phyloP scores from a whole-genome alignment of 148 eudicot genomes.

The Dysphania ambrosioides region DNA sequence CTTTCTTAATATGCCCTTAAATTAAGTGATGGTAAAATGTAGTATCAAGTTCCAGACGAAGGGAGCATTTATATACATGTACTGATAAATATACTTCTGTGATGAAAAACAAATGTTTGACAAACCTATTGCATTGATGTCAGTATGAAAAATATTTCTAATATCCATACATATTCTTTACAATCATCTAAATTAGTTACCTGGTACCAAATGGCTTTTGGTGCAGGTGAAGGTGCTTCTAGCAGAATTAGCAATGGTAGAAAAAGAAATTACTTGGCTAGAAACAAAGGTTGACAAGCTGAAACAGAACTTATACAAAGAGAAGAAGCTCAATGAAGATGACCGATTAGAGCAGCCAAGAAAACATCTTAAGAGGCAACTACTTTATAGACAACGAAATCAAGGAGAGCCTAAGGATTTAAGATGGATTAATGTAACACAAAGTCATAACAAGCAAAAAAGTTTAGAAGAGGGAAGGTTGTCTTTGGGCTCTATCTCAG shows the following conservation, averaged over 20 bases:
- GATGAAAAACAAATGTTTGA: background rate
- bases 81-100: background rate
- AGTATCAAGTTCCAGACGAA: too few relatives aligned
- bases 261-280: conserved; percentile 69
- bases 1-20: too few relatives aligned
- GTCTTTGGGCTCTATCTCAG: conserved; percentile 43
- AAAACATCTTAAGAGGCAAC: conserved; percentile 21
- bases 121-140: background rate
- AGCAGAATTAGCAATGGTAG: conserved; percentile 63
- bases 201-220: background rate
- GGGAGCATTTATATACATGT: background rate
- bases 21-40: too few relatives aligned
- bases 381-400: conserved; percentile 25
- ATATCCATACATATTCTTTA: background rate
- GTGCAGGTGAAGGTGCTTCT: conserved; percentile 65
- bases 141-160: background rate
- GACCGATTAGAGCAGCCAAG: conserved; percentile 25
- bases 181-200: background rate
- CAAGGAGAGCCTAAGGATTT: conserved; percentile 21
- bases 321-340: conserved; percentile 38
- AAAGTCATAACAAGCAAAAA: conserved; percentile 30
- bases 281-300: conserved; percentile 55
- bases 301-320: conserved; percentile 41
- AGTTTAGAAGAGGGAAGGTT: conserved; percentile 42
- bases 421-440: conserved; percentile 28